Conservation (phyloP, 352 stramenopile species). For the Globisporangium cystogenes region DNA sequence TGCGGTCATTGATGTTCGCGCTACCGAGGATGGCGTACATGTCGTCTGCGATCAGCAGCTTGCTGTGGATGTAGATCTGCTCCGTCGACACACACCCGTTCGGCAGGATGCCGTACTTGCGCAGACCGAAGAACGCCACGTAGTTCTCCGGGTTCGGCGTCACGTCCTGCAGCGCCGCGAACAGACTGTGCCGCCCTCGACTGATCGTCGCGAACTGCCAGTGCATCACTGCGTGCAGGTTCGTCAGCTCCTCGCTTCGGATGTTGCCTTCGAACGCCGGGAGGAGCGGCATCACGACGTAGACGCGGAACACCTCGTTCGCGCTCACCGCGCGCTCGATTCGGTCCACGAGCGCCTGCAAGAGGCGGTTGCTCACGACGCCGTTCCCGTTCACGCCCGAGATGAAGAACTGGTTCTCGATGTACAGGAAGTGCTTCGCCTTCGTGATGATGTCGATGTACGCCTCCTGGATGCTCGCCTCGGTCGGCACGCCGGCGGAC, state of each 20-base stretch:
- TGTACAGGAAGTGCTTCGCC: constrained; percentile 86
- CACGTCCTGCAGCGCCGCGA: constrained; percentile 57
- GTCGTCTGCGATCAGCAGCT: constrained; percentile 90
- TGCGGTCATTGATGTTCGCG: constrained; percentile 96
- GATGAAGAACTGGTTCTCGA: constrained; percentile 94
- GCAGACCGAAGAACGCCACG: constrained; percentile 79
- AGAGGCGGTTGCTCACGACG: constrained; percentile 76
- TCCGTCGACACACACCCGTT: constrained; percentile 78
- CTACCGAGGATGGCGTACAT: constrained; percentile 88
- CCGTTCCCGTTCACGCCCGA: constrained; percentile 73
- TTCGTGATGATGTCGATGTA: constrained; percentile 83
- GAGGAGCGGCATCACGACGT: constrained; percentile 82
- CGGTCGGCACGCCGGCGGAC: constrained; percentile 77
- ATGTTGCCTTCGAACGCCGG: constrained; percentile 84
- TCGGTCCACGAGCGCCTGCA: constrained; percentile 80
- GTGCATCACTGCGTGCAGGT: constrained; percentile 85
- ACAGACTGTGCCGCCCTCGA: constrained; percentile 71
- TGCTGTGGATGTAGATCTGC: constrained; percentile 93
- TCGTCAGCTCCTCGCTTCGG: constrained; percentile 74
- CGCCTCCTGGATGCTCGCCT: constrained; percentile 77
- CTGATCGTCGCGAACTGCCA: constrained; percentile 88
- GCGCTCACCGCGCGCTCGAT: constrained; percentile 70
- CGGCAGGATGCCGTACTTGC: constrained; percentile 77
- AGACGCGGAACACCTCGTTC: constrained; percentile 75
- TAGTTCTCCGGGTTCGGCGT: constrained; percentile 69